Conservation (phyloP, 345 rosid genomes). For the Noccaea caerulescens region DNA sequence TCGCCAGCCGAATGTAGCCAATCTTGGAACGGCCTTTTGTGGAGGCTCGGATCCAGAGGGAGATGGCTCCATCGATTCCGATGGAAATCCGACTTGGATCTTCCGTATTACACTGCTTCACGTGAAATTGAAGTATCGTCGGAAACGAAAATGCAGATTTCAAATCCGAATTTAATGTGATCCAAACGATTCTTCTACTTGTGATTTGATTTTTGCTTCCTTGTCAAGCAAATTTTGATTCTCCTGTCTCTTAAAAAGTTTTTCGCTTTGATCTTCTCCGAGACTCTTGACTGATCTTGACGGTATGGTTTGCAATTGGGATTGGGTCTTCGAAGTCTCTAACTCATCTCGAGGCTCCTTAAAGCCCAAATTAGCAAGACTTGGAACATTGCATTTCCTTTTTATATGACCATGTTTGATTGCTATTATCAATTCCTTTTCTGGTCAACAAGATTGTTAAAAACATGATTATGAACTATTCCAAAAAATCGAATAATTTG, state of each 20-base stretch:
- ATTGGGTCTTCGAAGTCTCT: constrained; percentile 28
- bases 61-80: constrained; percentile 51
- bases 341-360: neutral
- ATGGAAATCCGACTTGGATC: constrained; percentile 31
- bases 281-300: constrained; percentile 15
- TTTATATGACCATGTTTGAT: neutral
- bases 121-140: constrained; percentile 10
- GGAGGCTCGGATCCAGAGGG: constrained; percentile 40
- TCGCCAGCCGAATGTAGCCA: constrained; percentile 64
- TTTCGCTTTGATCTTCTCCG: constrained; percentile 24
- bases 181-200: neutral
- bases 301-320: neutral
- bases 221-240: constrained; percentile 29
- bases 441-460: too few species aligned
- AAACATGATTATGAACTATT: too few species aligned
- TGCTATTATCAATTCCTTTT: too few species aligned
- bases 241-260: neutral
- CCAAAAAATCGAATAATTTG: neutral
- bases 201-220: constrained; percentile 24
- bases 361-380: neutral
- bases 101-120: constrained; percentile 18
- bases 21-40: constrained; percentile 42
- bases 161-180: constrained; percentile 29
- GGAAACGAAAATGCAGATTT: constrained; percentile 1
- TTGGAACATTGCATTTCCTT: neutral